Conservation (phyloP, 176 grass and related monocot genomes). For the Avena eriantha region DNA sequence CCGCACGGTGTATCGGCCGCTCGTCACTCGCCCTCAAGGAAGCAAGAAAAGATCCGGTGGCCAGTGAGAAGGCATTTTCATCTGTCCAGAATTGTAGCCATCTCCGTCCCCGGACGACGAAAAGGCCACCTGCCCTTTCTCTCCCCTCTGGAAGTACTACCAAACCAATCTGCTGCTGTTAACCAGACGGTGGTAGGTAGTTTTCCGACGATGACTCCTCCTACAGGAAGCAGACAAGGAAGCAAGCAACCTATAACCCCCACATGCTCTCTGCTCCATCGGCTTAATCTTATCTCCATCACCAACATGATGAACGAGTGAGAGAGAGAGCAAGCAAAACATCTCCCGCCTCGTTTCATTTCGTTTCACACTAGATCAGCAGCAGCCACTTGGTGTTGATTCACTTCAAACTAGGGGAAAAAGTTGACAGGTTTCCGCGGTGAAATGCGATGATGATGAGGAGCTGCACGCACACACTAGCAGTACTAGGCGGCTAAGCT, state of each 20-base stretch:
- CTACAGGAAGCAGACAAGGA: conserved; percentile 6
- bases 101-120: background rate
- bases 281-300: background rate
- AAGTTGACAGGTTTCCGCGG: background rate
- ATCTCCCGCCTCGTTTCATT: background rate
- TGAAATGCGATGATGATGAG: conserved; percentile 1
- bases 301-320: background rate
- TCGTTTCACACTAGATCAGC: background rate
- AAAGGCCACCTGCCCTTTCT: background rate
- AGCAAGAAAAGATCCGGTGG: background rate
- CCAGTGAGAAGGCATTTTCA: conserved; percentile 1
- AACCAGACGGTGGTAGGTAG: conserved; percentile 42
- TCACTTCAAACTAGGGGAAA: background rate
- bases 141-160: background rate
- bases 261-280: background rate
- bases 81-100: background rate
- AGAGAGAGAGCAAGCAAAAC: too few species aligned
- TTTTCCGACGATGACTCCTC: conserved; percentile 27
- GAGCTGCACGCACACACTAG: background rate
- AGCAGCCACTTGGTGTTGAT: background rate
- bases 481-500: background rate
- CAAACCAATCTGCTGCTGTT: background rate
- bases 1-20: background rate
- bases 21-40: conserved; percentile 6
- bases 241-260: conserved; percentile 20